Evolutionary conservation across 441 rosid species (phyloP).

Genomic region (Rhodomyrtus psidioides): DNA sequence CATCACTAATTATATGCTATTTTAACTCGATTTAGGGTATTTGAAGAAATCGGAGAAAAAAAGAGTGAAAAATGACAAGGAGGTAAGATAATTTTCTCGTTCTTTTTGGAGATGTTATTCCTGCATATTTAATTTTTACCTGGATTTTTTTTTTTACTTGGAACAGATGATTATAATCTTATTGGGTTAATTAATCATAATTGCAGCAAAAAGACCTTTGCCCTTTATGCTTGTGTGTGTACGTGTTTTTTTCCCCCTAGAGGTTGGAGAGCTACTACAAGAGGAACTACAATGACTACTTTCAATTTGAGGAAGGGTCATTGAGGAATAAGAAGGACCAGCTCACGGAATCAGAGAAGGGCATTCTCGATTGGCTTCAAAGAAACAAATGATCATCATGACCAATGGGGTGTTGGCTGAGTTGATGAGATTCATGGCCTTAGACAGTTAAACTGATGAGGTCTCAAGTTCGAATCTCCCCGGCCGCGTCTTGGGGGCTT

Average conservation of each 20-base stretch:
- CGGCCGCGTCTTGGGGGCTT: too few relatives aligned
- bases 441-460: too few relatives aligned
- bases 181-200: background rate
- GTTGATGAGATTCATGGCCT: too few relatives aligned
- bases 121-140: background rate
- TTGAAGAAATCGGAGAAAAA: too few relatives aligned
- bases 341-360: slow-evolving; percentile 63
- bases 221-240: background rate
- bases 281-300: slow-evolving; percentile 87
- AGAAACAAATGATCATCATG: slow-evolving; percentile 31
- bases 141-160: background rate
- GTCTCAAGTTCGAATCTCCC: too few relatives aligned
- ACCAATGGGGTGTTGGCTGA: too few relatives aligned
- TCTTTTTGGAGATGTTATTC: too few relatives aligned
- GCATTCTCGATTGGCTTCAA: slow-evolving; percentile 75
- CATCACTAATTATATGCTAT: too few relatives aligned
- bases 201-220: background rate
- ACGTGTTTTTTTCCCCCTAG: slow-evolving; percentile 2
- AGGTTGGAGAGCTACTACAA: slow-evolving; percentile 84
- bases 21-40: too few relatives aligned
- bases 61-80: too few relatives aligned
- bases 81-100: too few relatives aligned
- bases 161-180: background rate
- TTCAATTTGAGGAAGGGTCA: slow-evolving; percentile 66
- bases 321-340: slow-evolving; percentile 43